Evolutionary conservation across 1,139 yeast species (phyloP).

Genomic region (Pichia terricola): DNA sequence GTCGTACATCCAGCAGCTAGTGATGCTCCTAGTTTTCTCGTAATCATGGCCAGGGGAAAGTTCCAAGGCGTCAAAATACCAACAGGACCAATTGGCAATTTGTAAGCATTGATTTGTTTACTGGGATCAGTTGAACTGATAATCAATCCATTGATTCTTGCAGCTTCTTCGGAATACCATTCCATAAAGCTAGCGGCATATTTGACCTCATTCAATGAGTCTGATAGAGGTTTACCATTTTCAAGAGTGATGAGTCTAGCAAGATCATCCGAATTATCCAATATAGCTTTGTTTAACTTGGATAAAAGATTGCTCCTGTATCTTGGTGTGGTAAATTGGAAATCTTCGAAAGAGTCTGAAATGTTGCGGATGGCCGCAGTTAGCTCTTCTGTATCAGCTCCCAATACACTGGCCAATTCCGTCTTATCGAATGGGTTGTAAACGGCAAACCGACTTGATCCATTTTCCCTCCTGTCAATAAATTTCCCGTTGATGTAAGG

Average conservation of each 20-base stretch:
- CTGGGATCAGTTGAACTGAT: slow-evolving; percentile 52
- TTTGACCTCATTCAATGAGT: slow-evolving; percentile 66
- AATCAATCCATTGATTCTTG: slow-evolving; percentile 62
- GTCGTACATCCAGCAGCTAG: slow-evolving; percentile 89
- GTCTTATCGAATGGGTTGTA: slow-evolving; percentile 67
- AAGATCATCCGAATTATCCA: slow-evolving; percentile 62
- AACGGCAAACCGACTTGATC: slow-evolving; percentile 39
- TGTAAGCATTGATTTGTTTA: slow-evolving; percentile 54
- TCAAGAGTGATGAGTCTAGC: slow-evolving; percentile 68
- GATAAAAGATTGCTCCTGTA: slow-evolving; percentile 60
- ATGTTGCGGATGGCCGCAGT: slow-evolving; percentile 58
- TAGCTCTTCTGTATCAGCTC: slow-evolving; percentile 43
- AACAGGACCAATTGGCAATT: slow-evolving; percentile 84
- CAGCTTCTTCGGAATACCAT: slow-evolving; percentile 86
- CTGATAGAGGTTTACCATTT: slow-evolving; percentile 74
- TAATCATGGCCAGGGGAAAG: slow-evolving; percentile 90
- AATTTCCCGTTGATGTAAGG: slow-evolving; percentile 69
- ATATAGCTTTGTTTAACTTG: slow-evolving; percentile 51
- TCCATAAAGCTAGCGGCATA: slow-evolving; percentile 76
- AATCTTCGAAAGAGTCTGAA: slow-evolving; percentile 46
- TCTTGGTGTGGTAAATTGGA: slow-evolving; percentile 46
- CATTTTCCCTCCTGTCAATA: slow-evolving; percentile 35
- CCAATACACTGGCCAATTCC: slow-evolving; percentile 46
- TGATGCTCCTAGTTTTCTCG: slow-evolving; percentile 87
- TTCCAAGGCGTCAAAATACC: slow-evolving; percentile 95